Evolutionary conservation across 371 early-diverging fungal genomes (phyloP).

Genomic region (Batkoa obscura): DNA sequence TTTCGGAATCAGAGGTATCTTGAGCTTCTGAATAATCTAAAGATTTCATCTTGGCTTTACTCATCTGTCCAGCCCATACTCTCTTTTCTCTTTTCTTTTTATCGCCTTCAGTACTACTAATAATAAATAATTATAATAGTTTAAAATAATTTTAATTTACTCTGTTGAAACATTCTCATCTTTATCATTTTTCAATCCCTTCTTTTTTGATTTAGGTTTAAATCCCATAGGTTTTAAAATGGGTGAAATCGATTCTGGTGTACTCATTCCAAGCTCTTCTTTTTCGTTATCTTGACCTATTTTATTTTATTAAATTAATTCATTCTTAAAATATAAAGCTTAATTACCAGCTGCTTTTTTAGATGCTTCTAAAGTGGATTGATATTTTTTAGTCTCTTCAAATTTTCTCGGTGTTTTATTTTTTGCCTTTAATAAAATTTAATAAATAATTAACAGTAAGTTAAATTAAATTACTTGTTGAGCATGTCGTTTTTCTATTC

Average conservation of each 20-base stretch:
- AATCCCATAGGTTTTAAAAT: conserved; percentile 23
- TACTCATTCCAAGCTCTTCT: conserved; percentile 2
- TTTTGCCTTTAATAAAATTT: conserved; percentile 20
- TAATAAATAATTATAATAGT: background rate
- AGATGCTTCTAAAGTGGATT: conserved; percentile 50
- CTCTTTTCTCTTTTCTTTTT: conserved; percentile 28
- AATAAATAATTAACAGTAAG: conserved; percentile 17
- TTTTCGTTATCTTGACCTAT: conserved; percentile 4
- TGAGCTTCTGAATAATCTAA: conserved; percentile 39
- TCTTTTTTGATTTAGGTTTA: conserved; percentile 18
- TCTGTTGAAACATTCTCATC: background rate
- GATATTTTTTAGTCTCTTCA: conserved; percentile 64
- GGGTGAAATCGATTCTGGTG: no score
- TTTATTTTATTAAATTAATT: background rate
- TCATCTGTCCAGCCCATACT: conserved; percentile 42
- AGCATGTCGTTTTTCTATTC: conserved; percentile 23
- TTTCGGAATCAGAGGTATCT: conserved; percentile 4
- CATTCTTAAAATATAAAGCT: background rate
- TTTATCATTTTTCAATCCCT: conserved; percentile 24
- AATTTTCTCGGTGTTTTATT: conserved; percentile 52
- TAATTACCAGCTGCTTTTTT: conserved; percentile 27
- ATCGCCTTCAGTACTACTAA: no score
- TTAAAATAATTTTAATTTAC: background rate
- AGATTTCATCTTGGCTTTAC: conserved; percentile 38
- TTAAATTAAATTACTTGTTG: conserved; percentile 10